Conservation (phyloP, 257 asterid species). For the Solanum tacnaense region DNA sequence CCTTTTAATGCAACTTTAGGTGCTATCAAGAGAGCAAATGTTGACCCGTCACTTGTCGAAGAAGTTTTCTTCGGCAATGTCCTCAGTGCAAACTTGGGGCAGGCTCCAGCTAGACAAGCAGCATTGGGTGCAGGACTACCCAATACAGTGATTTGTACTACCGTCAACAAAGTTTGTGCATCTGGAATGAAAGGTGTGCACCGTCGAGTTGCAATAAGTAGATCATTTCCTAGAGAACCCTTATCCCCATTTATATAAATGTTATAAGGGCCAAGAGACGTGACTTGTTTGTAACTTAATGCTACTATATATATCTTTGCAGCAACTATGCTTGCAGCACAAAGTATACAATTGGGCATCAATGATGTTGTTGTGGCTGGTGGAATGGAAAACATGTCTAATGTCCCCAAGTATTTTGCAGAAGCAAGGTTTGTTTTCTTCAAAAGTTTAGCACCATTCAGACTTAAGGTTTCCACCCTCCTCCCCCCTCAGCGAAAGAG, state of each 20-base stretch:
- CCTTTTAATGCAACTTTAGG: slow-evolving; percentile 27
- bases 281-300: not conserved
- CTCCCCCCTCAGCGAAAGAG: not conserved
- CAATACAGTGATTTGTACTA: slow-evolving; percentile 72
- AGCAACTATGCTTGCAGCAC: slow-evolving; percentile 96
- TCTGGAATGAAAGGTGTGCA: slow-evolving; percentile 93
- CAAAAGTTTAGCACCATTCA: not conserved
- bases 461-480: not conserved
- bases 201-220: not conserved
- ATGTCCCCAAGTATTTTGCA: slow-evolving; percentile 83
- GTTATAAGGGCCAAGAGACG: not conserved
- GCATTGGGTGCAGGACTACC: slow-evolving; percentile 97
- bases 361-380: slow-evolving; percentile 97
- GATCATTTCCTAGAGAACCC: not conserved
- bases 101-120: slow-evolving; percentile 99
- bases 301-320: slow-evolving; percentile 16
- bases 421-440: slow-evolving; percentile 73
- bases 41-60: slow-evolving; percentile 85
- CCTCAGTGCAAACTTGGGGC: slow-evolving; percentile 95
- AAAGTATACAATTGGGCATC: slow-evolving; percentile 85
- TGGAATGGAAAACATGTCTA: slow-evolving; percentile 99
- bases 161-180: slow-evolving; percentile 97
- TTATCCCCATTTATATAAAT: not conserved
- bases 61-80: slow-evolving; percentile 94
- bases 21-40: slow-evolving; percentile 82